Evolutionary conservation across 2,329 filamentous ascomycete species (phyloP), one percentile per base, ranked within the genome.

Genomic region (Fusarium oxysporum): DNA sequence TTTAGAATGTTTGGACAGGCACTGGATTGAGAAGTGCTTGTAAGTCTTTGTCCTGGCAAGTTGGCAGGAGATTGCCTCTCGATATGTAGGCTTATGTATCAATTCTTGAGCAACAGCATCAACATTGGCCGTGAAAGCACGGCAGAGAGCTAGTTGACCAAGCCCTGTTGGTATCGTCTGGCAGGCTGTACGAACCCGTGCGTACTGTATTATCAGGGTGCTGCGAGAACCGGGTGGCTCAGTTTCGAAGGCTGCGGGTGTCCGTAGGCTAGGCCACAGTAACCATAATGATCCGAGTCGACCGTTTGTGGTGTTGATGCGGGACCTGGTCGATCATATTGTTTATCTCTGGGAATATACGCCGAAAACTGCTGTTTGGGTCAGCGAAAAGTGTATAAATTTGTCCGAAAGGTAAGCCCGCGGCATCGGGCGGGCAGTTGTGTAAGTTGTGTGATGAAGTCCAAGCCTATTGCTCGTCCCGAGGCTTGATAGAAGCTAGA

Each of bases 201-300:
- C n/a, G 21, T 47, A 65, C 59, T 40, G 35, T 65, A 40, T 16
- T 40, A 69, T 73, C 41, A 35, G 48, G 33, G 44, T 33, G 37
- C 47, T 65, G 61, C 56, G 32, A 62, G 48, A 44, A 55, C 25
- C 53, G 60, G 37, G n/a, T 35, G 57, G 28, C 32, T 60, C 28
- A 54, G 43, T 62, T 50, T 53, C 70, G 54, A 60, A 55, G 58
- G 28, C 59, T 73, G 71, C 69, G 53, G 64, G 68, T 32, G 30
- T 40, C 71, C 71, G 71, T 30, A 43, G n/a, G n/a, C 63, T 65
- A 43, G 45, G 30, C 33, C 35, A 50, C 45, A 53, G 53, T 25
- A 58, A 45, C 43, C 53, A 71, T 23, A 25, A 50, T 38, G 38
- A 28, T 50, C 47, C 55, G 43, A 53, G 55, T 23, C 28, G 45